Conservation (phyloP, 352 stramenopile species). For the Pythium diclinum region DNA sequence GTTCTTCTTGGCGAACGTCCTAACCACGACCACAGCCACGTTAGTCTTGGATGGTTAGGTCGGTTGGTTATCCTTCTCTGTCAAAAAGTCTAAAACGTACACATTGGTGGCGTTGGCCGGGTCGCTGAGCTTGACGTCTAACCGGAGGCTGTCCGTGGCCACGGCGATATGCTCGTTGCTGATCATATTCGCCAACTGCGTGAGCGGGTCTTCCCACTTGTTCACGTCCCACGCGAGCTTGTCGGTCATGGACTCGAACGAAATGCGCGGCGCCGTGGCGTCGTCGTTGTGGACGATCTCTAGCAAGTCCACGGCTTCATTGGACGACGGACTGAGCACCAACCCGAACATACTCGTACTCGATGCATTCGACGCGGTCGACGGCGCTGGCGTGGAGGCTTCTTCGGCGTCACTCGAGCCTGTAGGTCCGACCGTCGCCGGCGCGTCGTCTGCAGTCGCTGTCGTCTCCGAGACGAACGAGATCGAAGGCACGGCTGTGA, state of each 20-base stretch:
- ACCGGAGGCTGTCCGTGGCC: conserved; percentile 2
- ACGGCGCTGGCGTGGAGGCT: background rate
- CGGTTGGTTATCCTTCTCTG: background rate
- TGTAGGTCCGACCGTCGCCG: background rate
- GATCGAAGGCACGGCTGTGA: background rate
- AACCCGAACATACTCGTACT: conserved; percentile 11
- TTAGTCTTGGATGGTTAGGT: background rate
- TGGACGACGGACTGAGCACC: conserved; percentile 15
- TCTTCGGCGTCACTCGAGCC: background rate
- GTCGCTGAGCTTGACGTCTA: conserved; percentile 21
- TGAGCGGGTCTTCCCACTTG: conserved; percentile 29
- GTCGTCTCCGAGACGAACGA: background rate
- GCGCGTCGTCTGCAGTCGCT: background rate
- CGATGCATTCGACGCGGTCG: background rate
- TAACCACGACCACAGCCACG: background rate
- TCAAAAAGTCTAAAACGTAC: conserved; percentile 10
- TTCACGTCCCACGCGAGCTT: conserved; percentile 17
- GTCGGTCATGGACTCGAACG: conserved; percentile 27
- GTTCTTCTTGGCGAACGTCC: conserved; percentile 18
- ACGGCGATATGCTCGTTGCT: conserved; percentile 23
- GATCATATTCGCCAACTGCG: conserved; percentile 23
- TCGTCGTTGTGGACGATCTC: conserved; percentile 19
- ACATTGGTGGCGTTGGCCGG: conserved; percentile 10
- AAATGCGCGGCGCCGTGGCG: conserved; percentile 14
- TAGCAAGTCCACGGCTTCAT: conserved; percentile 18